Evolutionary conservation across 2,329 filamentous ascomycete species (phyloP).

Genomic region (Epichloe typhina): DNA sequence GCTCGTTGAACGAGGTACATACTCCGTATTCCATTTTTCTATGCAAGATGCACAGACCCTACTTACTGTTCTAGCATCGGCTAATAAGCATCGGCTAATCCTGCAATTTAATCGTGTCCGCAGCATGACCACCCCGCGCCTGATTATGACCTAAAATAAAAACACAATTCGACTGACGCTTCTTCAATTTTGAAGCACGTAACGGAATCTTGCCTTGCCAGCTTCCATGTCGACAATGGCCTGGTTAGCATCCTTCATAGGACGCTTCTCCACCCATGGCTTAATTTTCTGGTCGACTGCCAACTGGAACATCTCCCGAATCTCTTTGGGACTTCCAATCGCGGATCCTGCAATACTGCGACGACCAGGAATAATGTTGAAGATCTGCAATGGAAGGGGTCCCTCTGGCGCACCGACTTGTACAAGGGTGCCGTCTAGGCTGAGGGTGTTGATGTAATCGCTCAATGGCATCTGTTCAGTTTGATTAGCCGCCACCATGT

Average conservation of each 20-base stretch:
- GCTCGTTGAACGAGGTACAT: too few species aligned
- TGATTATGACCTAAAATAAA: background rate
- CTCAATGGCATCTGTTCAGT: conserved; percentile 39
- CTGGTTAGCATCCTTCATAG: conserved; percentile 43
- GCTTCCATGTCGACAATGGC: conserved; percentile 41
- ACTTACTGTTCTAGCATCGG: background rate
- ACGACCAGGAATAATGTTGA: conserved; percentile 41
- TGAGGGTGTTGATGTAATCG: conserved; percentile 47
- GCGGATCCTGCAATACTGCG: conserved; percentile 31
- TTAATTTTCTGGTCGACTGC: conserved; percentile 41
- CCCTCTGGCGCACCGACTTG: conserved; percentile 39
- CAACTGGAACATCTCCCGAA: conserved; percentile 45
- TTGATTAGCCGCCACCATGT: background rate
- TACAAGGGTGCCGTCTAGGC: conserved; percentile 46
- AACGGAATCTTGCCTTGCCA: conserved; percentile 37
- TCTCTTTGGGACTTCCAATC: conserved; percentile 40
- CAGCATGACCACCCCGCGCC: too few species aligned
- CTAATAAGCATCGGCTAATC: too few species aligned
- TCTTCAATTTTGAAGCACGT: conserved; percentile 29
- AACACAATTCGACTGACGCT: background rate
- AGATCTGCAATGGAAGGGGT: conserved; percentile 13
- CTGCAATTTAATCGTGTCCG: too few species aligned
- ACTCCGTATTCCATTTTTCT: background rate
- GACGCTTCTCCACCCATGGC: conserved; percentile 41
- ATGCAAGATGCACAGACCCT: background rate